Conservation (phyloP, 495 filamentous ascomycete species). For the Sordaria brevicollis region DNA sequence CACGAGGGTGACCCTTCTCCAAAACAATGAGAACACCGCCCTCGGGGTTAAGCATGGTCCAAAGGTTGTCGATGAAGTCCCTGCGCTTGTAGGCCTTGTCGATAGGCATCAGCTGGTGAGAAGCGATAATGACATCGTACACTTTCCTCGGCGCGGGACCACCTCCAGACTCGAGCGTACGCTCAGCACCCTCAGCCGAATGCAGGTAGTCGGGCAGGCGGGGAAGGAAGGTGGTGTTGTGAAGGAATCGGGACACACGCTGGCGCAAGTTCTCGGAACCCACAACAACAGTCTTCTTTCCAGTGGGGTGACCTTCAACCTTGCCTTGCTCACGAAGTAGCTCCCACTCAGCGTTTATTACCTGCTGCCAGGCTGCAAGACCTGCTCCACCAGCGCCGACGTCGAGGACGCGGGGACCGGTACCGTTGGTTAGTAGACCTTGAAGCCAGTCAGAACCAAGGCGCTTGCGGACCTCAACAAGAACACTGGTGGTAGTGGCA, state of each 20-base stretch:
- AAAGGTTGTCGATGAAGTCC: slow-evolving; percentile 70
- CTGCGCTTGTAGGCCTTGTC: slow-evolving; percentile 64
- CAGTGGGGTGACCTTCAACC: slow-evolving; percentile 20
- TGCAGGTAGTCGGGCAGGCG: slow-evolving; percentile 88
- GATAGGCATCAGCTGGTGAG: slow-evolving; percentile 67
- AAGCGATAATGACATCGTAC: slow-evolving; percentile 84
- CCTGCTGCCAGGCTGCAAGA: slow-evolving; percentile 72
- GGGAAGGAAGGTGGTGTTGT: slow-evolving; percentile 87
- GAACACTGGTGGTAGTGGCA: slow-evolving; percentile 55
- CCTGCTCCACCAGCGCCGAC: slow-evolving; percentile 78
- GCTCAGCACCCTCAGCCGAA: slow-evolving; percentile 29
- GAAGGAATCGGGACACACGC: slow-evolving; percentile 63
- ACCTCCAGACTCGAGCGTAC: slow-evolving; percentile 28
- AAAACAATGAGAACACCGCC: slow-evolving; percentile 81
- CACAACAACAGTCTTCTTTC: slow-evolving; percentile 42
- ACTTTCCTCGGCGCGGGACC: slow-evolving; percentile 52
- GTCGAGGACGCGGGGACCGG: slow-evolving; percentile 68
- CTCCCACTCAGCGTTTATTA: slow-evolving; percentile 72
- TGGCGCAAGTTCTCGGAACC: slow-evolving; percentile 51
- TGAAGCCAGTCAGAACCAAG: slow-evolving; percentile 73
- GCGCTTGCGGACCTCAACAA: slow-evolving; percentile 79
- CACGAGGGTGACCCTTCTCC: slow-evolving; percentile 84
- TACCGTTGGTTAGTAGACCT: slow-evolving; percentile 51
- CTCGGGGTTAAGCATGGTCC: slow-evolving; percentile 71
- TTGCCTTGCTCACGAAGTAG: slow-evolving; percentile 44